Percentiles rank a stretch among this genome's conserved stretches.
Evolutionary conservation across 768 basidiomycete species (phyloP).

Genomic region (Terana coerulea): DNA sequence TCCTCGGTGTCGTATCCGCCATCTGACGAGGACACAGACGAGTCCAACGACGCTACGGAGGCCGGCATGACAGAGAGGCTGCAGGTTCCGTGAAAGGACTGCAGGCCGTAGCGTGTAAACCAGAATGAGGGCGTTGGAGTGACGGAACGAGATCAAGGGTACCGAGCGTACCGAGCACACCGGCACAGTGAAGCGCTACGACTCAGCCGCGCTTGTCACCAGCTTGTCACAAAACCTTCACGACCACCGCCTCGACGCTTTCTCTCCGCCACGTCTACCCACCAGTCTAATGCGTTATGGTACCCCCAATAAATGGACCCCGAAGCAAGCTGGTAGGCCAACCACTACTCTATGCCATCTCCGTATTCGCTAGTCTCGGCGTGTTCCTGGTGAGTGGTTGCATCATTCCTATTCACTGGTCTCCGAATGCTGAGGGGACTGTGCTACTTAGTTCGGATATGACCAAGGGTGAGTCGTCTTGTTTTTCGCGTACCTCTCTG

Average conservation of each 20-base stretch:
- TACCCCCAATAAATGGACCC: constrained; percentile 24
- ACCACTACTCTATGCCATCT: constrained; percentile 73
- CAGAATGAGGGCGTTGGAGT: constrained; percentile 6
- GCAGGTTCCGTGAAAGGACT: neutral
- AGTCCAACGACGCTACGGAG: constrained; percentile 62
- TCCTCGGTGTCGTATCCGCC: constrained; percentile 56
- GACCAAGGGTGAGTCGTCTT: constrained; percentile 66
- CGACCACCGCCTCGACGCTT: constrained; percentile 3
- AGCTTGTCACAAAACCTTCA: constrained; percentile 4
- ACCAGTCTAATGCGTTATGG: constrained; percentile 51
- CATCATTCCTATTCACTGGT: neutral
- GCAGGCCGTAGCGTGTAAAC: neutral
- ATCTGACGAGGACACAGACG: constrained; percentile 40
- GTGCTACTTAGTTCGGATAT: constrained; percentile 63
- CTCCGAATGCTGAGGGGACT: neutral
- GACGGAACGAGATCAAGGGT: constrained; percentile 5
- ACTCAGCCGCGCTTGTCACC: neutral
- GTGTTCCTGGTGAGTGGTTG: constrained; percentile 79
- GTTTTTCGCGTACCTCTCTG: neutral
- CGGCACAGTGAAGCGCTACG: constrained; percentile 1
- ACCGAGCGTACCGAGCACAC: constrained; percentile 2
- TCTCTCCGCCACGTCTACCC: constrained; percentile 7
- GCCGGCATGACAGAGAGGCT: constrained; percentile 44
- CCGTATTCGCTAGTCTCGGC: constrained; percentile 77
- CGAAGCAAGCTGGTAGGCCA: constrained; percentile 68